These are phyloP conservation scores for Pseudogymnoascus sp. DNA, from an alignment of 2,329 filamentous ascomycete species.

Conservation along the genomic window DNA sequence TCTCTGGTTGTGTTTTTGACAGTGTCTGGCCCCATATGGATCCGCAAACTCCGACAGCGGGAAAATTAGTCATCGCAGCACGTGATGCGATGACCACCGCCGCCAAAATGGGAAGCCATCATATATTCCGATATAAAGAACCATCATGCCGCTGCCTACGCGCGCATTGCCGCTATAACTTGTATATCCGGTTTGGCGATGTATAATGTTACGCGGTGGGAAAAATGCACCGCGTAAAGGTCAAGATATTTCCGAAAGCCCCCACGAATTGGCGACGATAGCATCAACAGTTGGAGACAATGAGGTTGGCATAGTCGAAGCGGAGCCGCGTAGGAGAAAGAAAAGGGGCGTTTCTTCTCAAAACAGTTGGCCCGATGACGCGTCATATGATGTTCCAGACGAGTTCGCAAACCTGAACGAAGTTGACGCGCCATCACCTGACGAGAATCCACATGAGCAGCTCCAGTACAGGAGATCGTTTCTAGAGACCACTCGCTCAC, in stretches of 20 bases:
- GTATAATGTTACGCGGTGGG: not conserved
- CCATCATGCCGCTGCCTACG: not conserved
- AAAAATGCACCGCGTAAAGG: not conserved
- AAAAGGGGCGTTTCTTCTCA: not conserved
- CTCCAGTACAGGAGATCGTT: constrained; percentile 12
- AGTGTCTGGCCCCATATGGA: not conserved
- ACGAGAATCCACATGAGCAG: constrained; percentile 15
- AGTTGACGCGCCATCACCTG: constrained; percentile 12
- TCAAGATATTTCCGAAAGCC: not conserved
- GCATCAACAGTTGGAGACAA: not conserved
- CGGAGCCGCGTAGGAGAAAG: not conserved
- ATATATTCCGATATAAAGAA: not conserved
- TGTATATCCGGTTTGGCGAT: not conserved
- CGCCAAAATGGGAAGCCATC: not conserved
- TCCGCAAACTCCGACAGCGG: not conserved
- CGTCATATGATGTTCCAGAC: constrained; percentile 12
- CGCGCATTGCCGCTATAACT: not conserved
- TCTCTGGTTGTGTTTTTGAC: not conserved
- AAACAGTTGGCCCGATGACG: not conserved
- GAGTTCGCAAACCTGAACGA: constrained; percentile 13
- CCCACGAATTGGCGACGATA: not conserved
- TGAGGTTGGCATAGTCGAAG: not conserved
- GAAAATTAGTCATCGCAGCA: constrained; percentile 4
- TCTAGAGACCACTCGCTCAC: constrained; percentile 13
- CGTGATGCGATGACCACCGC: not conserved